phyloP scores from a whole-genome alignment of 2,329 filamentous ascomycete genomes.

The Xenoacremonium recifei region DNA sequence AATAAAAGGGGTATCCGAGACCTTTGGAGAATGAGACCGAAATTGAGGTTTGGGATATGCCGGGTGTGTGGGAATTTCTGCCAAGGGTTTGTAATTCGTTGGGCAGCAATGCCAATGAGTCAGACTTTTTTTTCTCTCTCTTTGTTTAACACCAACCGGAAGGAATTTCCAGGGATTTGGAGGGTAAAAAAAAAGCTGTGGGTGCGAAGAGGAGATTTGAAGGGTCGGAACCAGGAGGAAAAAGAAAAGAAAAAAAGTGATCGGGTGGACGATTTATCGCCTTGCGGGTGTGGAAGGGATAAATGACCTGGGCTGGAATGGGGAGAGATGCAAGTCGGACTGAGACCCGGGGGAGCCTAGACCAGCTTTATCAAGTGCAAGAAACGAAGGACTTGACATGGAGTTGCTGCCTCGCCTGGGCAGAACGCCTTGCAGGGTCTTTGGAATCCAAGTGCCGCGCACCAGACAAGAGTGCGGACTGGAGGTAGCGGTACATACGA shows the following conservation, averaged over 20 bases:
- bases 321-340: constrained; percentile 15
- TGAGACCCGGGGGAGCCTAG: no score
- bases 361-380: constrained; percentile 19
- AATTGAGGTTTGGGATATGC: no score
- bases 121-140: background rate
- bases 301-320: constrained; percentile 23
- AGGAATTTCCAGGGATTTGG: background rate
- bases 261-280: constrained; percentile 29
- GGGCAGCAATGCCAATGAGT: background rate
- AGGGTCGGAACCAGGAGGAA: constrained; percentile 6
- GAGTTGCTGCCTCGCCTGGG: constrained; percentile 5
- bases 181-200: constrained; percentile 13
- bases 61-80: background rate
- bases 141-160: no score
- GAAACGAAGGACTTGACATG: constrained; percentile 9
- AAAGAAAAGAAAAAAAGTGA: constrained; percentile 26
- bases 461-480: no score
- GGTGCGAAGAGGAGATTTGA: constrained; percentile 20
- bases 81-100: background rate
- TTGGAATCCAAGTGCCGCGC: no score
- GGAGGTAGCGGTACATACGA: no score
- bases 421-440: constrained; percentile 8
- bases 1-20: no score
- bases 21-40: no score
- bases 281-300: constrained; percentile 28